Evolutionary conservation across 495 filamentous ascomycete genomes (phyloP).

Genomic region (Collariella sp.): DNA sequence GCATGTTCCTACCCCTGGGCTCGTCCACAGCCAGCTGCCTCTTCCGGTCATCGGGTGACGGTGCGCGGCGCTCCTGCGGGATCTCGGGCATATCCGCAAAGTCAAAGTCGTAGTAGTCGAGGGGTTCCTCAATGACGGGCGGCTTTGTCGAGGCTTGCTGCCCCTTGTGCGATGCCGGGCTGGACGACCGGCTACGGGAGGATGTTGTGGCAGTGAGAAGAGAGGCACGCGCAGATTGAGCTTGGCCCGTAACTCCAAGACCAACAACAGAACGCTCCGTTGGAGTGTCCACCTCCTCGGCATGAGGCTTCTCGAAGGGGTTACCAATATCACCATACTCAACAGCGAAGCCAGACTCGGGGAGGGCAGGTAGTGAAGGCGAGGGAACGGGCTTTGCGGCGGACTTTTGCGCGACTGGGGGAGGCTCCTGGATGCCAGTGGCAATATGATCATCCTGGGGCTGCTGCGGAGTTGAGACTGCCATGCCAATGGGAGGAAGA

Average conservation of each 20-base stretch:
- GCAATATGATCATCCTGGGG: conserved; percentile 19
- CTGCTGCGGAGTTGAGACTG: neutral
- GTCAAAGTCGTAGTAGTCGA: conserved; percentile 24
- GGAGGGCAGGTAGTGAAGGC: conserved; percentile 17
- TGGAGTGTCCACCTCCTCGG: conserved; percentile 12
- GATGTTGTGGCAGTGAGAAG: conserved; percentile 17
- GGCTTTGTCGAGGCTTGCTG: neutral
- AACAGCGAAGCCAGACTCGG: conserved; percentile 21
- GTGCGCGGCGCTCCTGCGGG: conserved; percentile 6
- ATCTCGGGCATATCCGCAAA: conserved; percentile 11
- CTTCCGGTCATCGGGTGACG: conserved; percentile 4
- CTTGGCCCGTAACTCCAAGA: conserved; percentile 14
- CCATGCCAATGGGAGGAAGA: conserved; percentile 9
- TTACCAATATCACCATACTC: conserved; percentile 13
- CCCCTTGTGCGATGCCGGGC: conserved; percentile 4
- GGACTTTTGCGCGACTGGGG: conserved; percentile 24
- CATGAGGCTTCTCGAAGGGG: conserved; percentile 14
- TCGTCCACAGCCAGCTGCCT: conserved; percentile 17
- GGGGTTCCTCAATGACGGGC: conserved; percentile 22
- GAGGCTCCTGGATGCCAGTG: conserved; percentile 30
- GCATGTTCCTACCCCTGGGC: conserved; percentile 27
- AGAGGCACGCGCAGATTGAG: conserved; percentile 16
- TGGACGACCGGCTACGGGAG: conserved; percentile 4
- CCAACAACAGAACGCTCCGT: conserved; percentile 12
- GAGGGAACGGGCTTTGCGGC: conserved; percentile 19